These are phyloP conservation scores for Clathrospora elynae DNA, from an alignment of 2,329 filamentous ascomycete genomes.

Conservation along the genomic window DNA sequence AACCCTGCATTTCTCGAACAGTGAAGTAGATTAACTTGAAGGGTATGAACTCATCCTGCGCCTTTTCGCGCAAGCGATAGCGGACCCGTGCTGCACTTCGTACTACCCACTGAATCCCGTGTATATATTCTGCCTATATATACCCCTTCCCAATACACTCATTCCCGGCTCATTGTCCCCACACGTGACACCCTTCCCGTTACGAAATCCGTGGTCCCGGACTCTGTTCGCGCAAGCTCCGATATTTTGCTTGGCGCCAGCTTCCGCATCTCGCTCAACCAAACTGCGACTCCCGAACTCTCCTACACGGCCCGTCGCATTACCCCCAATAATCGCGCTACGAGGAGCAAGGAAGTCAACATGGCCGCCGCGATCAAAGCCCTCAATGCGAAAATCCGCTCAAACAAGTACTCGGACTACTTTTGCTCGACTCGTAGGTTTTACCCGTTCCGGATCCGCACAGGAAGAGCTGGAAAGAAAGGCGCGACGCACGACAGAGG, in stretches of 20 bases:
- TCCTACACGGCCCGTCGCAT: conserved; percentile 12
- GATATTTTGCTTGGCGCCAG: conserved; percentile 14
- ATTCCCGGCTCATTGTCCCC: neutral
- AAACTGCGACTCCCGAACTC: no score
- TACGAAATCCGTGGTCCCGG: conserved; percentile 9
- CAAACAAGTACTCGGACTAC: conserved; percentile 57
- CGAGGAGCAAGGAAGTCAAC: conserved; percentile 17
- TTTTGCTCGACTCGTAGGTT: conserved; percentile 60
- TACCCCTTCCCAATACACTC: neutral
- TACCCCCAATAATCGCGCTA: conserved; percentile 4
- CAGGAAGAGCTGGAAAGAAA: neutral
- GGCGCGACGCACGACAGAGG: neutral
- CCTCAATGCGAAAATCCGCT: conserved; percentile 59
- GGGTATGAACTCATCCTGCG: no score
- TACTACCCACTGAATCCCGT: no score
- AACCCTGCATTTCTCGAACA: no score
- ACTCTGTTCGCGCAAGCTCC: no score
- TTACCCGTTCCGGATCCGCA: conserved; percentile 12
- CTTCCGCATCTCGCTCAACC: conserved; percentile 7
- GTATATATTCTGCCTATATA: no score
- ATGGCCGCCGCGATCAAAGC: conserved; percentile 62
- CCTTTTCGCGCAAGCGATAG: no score
- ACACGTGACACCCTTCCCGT: conserved; percentile 21
- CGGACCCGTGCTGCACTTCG: no score
- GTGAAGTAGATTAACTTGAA: no score